Evolutionary conservation across 352 stramenopile genomes (phyloP).

Genomic region (Poterioochromonas sp.): DNA sequence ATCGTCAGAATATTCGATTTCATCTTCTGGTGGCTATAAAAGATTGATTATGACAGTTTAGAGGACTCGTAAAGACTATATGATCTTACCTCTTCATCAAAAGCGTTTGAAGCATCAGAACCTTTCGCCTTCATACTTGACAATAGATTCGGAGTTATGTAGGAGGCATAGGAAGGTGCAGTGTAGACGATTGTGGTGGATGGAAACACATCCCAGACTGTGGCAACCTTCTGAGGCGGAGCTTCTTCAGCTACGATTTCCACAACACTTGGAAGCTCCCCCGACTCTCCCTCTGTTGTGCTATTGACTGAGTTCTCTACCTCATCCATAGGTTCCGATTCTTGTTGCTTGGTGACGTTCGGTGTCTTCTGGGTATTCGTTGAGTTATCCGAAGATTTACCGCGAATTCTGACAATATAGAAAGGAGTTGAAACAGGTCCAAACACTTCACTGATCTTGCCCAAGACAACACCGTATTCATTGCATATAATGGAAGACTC

Average conservation of each 20-base stretch:
- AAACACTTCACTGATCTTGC: background rate
- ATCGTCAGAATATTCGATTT: constrained; percentile 22
- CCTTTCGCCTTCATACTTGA: background rate
- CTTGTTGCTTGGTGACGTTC: too few relatives aligned
- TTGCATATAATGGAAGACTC: background rate
- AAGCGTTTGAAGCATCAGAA: constrained; percentile 5
- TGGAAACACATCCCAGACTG: background rate
- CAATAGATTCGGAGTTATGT: background rate
- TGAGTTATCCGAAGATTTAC: too few relatives aligned
- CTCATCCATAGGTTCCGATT: too few relatives aligned
- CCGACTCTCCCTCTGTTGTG: too few relatives aligned
- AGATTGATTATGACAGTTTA: background rate
- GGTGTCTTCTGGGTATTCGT: too few relatives aligned
- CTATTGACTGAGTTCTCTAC: too few relatives aligned
- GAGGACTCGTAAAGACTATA: background rate
- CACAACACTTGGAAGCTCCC: too few relatives aligned
- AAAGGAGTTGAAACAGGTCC: background rate
- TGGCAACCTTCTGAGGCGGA: background rate
- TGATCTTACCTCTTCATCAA: constrained; percentile 8
- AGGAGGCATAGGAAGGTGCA: background rate
- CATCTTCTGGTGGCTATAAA: background rate
- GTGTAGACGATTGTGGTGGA: background rate
- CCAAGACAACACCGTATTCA: background rate
- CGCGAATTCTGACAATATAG: constrained; percentile 3
- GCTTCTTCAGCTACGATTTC: background rate